phyloP scores from a whole-genome alignment of 225 moss, liverwort and hornwort species.

The Straminergon stramineum region DNA sequence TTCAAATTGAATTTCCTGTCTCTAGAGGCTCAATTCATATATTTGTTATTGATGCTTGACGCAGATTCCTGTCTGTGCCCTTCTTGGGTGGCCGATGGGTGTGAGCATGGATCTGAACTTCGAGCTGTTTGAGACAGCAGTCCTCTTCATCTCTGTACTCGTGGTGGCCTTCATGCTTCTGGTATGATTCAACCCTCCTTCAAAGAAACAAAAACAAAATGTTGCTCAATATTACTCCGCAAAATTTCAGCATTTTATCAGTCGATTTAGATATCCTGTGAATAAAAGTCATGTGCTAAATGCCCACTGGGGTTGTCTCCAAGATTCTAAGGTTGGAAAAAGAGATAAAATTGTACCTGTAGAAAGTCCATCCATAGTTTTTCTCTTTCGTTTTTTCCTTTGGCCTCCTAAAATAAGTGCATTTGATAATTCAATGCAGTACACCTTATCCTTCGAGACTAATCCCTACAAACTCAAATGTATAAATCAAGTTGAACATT shows the following conservation, averaged over 20 bases:
- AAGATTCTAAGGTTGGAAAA: not conserved
- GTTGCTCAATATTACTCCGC: not conserved
- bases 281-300: not conserved
- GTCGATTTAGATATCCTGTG: not conserved
- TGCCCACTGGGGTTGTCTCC: not conserved
- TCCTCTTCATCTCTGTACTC: slow-evolving; percentile 70
- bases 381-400: not conserved
- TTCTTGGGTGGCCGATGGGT: slow-evolving; percentile 69
- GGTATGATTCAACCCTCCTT: not conserved
- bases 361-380: not conserved
- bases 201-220: not conserved
- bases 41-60: not conserved
- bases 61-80: slow-evolving; percentile 74
- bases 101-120: slow-evolving; percentile 82
- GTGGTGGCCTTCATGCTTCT: slow-evolving; percentile 68
- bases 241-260: not conserved
- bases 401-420: not conserved
- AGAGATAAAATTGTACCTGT: not conserved
- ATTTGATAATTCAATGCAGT: not conserved
- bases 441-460: not conserved
- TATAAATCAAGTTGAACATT: not conserved
- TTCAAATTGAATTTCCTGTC: not conserved
- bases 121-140: slow-evolving; percentile 75
- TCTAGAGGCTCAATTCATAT: not conserved
- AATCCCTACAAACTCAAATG: not conserved